Evolutionary conservation across 805 yeast genomes (phyloP).

Genomic region (Sugiyamaella americana): DNA sequence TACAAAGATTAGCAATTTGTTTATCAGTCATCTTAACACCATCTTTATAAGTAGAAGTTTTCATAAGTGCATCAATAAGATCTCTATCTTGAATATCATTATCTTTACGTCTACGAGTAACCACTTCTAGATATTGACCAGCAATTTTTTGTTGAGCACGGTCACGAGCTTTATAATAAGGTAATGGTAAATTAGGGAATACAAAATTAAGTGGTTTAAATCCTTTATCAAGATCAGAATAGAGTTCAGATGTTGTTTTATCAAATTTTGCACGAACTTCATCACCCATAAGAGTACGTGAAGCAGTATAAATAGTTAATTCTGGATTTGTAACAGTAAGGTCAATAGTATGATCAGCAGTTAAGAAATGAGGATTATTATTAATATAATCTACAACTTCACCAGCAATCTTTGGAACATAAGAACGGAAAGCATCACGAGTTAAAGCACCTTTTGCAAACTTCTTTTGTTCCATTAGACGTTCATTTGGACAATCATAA

Average conservation of each 20-base stretch:
- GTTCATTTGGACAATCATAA: slow-evolving; percentile 90
- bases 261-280: slow-evolving; percentile 82
- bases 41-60: slow-evolving; percentile 79
- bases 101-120: slow-evolving; percentile 61
- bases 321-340: slow-evolving; percentile 88
- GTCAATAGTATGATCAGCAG: slow-evolving; percentile 31
- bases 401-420: slow-evolving; percentile 82
- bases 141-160: slow-evolving; percentile 79
- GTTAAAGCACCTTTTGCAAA: slow-evolving; percentile 89
- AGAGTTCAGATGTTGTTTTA: slow-evolving; percentile 75
- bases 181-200: slow-evolving; percentile 88
- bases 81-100: slow-evolving; percentile 83
- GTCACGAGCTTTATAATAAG: slow-evolving; percentile 79
- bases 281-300: slow-evolving; percentile 84
- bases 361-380: slow-evolving; percentile 42
- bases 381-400: slow-evolving; percentile 67
- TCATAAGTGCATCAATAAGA: slow-evolving; percentile 81
- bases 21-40: slow-evolving; percentile 92
- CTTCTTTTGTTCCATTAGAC: slow-evolving; percentile 97
- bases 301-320: slow-evolving; percentile 93
- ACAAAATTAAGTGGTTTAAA: slow-evolving; percentile 95
- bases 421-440: slow-evolving; percentile 70
- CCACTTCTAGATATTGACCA: slow-evolving; percentile 71
- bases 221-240: slow-evolving; percentile 91
- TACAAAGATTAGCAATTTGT: slow-evolving; percentile 87